Percentiles rank a stretch among this genome's conserved stretches.
Conservation (phyloP, 2,329 filamentous ascomycete species). For the Scolecobasidium constrictum region DNA sequence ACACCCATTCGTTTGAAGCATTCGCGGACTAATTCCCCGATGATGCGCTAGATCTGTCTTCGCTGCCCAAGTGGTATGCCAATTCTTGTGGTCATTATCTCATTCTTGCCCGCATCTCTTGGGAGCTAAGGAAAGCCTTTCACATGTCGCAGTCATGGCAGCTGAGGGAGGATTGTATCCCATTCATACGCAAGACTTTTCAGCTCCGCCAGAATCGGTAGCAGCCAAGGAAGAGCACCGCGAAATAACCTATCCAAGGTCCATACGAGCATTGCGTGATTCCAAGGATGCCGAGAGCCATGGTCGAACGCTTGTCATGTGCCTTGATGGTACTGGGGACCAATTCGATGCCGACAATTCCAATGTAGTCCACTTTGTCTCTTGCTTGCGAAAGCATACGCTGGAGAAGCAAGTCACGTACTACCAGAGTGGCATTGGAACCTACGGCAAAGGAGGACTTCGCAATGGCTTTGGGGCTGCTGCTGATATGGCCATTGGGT, state of each 20-base stretch:
- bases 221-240: not conserved
- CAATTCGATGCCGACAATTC: constrained; percentile 31
- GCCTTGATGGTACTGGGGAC: constrained; percentile 35
- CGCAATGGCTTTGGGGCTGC: constrained; percentile 27
- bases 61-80: too few relatives aligned
- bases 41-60: too few relatives aligned
- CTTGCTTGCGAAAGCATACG: constrained; percentile 32
- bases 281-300: constrained; percentile 12
- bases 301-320: constrained; percentile 27
- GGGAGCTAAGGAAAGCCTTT: not conserved
- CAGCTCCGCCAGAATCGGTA: constrained; percentile 1
- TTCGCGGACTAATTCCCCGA: too few relatives aligned
- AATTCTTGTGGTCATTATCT: not conserved
- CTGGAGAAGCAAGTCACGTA: constrained; percentile 26
- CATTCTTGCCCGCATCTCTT: not conserved
- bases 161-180: constrained; percentile 11
- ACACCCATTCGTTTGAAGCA: too few relatives aligned
- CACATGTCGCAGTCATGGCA: too few relatives aligned
- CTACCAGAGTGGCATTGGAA: constrained; percentile 37
- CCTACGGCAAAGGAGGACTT: constrained; percentile 30
- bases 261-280: constrained; percentile 21
- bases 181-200: constrained; percentile 11
- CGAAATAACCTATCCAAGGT: constrained; percentile 14
- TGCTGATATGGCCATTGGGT: constrained; percentile 32
- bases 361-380: constrained; percentile 24